Conservation (phyloP, 495 filamentous ascomycete genomes). For the Aspergillus saccharolyticus region DNA sequence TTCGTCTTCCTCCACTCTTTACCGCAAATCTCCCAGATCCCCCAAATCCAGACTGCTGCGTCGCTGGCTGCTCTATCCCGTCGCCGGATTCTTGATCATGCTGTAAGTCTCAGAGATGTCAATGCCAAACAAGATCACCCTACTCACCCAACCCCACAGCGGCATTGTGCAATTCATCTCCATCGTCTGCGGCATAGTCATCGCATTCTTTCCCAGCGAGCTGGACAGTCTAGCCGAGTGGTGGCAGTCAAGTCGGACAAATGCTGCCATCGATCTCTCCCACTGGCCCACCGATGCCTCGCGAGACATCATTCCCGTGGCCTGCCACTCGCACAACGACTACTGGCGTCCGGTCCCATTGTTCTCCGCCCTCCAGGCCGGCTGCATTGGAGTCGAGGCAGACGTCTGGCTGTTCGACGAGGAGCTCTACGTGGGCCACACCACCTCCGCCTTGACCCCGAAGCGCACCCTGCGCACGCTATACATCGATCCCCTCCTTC, state of each 20-base stretch:
- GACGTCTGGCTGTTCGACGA: conserved; percentile 79
- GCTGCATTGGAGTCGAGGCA: conserved; percentile 70
- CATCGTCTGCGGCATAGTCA: conserved; percentile 47
- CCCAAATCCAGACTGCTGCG: conserved; percentile 7
- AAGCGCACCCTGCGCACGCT: conserved; percentile 49
- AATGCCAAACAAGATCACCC: background rate
- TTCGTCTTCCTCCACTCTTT: background rate
- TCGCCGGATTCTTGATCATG: conserved; percentile 33
- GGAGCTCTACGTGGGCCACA: conserved; percentile 60
- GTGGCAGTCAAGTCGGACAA: conserved; percentile 46
- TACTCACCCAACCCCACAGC: conserved; percentile 19
- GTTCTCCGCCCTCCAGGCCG: conserved; percentile 58
- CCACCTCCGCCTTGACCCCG: conserved; percentile 37
- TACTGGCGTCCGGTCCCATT: conserved; percentile 76
- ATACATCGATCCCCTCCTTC: conserved; percentile 52
- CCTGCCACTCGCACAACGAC: conserved; percentile 80
- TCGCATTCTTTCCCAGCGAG: conserved; percentile 53
- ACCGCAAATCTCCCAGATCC: background rate
- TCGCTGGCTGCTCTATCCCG: conserved; percentile 17
- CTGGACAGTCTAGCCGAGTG: conserved; percentile 41
- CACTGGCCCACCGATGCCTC: conserved; percentile 76
- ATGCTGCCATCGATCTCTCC: conserved; percentile 39
- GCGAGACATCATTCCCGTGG: conserved; percentile 61
- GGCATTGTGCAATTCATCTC: conserved; percentile 46
- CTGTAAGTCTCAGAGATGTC: conserved; percentile 24